Evolutionary conservation across 345 rosid species (phyloP).

Genomic region (Boechera retrofracta): DNA sequence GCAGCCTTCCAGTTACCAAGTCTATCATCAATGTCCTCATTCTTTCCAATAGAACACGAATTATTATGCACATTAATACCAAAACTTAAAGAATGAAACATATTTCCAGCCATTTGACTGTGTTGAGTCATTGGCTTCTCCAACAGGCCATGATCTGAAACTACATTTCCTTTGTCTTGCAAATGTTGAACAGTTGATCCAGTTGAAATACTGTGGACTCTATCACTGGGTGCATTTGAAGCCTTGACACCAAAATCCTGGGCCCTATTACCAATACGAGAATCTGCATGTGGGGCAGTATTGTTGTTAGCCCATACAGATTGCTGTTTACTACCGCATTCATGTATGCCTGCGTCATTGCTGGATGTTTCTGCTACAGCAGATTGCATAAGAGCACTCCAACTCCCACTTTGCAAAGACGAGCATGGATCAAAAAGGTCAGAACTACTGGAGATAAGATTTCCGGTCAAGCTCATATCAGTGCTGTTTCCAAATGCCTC

Average conservation of each 20-base stretch:
- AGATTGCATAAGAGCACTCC: conserved; percentile 99
- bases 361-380: conserved; percentile 92
- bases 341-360: conserved; percentile 48
- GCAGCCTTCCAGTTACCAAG: conserved; percentile 49
- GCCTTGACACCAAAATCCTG: conserved; percentile 13
- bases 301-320: conserved; percentile 27
- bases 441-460: conserved; percentile 50
- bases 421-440: conserved; percentile 60
- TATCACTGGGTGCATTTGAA: conserved; percentile 40
- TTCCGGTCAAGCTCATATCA: conserved; percentile 56
- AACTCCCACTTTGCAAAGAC: conserved; percentile 89
- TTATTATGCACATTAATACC: conserved; percentile 48
- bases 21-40: conserved; percentile 50
- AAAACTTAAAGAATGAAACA: conserved; percentile 45
- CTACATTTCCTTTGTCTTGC: conserved; percentile 52
- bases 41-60: conserved; percentile 49
- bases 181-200: conserved; percentile 44
- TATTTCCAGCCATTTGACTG: conserved; percentile 51
- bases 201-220: conserved; percentile 50
- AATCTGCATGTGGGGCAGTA: background rate
- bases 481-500: conserved; percentile 68
- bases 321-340: conserved; percentile 33
- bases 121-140: conserved; percentile 57
- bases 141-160: conserved; percentile 50
- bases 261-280: conserved; percentile 2